Conservation (phyloP, 108 stramenopile species). For the Thalassiosira profunda region DNA sequence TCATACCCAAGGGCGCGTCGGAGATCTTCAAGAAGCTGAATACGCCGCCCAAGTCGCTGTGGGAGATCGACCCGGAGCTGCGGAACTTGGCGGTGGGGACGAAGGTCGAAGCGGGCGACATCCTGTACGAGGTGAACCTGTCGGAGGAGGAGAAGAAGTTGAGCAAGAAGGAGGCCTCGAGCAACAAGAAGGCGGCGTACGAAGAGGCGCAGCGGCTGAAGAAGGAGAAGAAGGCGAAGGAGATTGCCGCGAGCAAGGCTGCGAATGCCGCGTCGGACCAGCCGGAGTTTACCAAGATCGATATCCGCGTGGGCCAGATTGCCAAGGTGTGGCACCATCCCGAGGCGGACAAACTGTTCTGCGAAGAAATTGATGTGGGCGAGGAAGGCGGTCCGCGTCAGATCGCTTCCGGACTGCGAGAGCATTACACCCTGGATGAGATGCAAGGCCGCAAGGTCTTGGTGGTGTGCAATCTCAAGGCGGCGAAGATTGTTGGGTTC, state of each 20-base stretch:
- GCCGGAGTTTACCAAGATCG: constrained; percentile 91
- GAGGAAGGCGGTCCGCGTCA: constrained; percentile 80
- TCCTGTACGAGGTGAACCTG: constrained; percentile 71
- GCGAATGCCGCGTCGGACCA: constrained; percentile 57
- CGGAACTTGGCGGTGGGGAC: constrained; percentile 76
- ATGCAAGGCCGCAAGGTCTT: constrained; percentile 89
- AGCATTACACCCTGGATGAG: constrained; percentile 85
- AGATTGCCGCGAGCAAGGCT: constrained; percentile 59
- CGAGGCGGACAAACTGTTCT: constrained; percentile 91
- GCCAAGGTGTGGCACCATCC: constrained; percentile 95
- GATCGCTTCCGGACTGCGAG: constrained; percentile 92
- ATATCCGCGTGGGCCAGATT: constrained; percentile 90
- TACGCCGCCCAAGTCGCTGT: constrained; percentile 64
- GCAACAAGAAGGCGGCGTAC: constrained; percentile 79
- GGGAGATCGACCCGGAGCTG: constrained; percentile 55
- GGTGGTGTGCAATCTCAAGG: constrained; percentile 95
- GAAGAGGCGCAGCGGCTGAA: constrained; percentile 81
- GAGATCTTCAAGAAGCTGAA: constrained; percentile 93
- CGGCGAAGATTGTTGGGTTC: constrained; percentile 90
- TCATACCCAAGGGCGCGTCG: constrained; percentile 86
- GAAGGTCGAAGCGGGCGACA: constrained; percentile 72
- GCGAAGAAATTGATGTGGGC: constrained; percentile 94
- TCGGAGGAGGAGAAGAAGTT: constrained; percentile 73
- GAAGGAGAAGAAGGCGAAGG: constrained; percentile 86
- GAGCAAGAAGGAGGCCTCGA: constrained; percentile 57